Evolutionary conservation across 768 basidiomycete species (phyloP), one percentile per base, ranked within the genome.

Genomic region (Calocera cornea): DNA sequence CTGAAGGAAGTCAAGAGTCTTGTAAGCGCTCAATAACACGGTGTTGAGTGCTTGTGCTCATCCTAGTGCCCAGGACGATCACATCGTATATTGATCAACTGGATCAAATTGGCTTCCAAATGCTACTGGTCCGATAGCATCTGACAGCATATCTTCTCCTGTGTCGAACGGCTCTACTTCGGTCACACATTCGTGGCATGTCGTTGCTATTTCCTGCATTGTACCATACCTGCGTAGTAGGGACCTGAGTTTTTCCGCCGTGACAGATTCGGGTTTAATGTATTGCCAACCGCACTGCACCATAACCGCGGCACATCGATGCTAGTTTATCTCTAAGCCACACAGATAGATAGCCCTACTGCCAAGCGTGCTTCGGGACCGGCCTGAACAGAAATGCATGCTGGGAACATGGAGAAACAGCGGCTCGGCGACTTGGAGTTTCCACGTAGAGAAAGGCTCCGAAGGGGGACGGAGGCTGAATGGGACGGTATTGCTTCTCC

Each of bases 1-100:
- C 85, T 82, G 73, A 81, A 83, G 74, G 95, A 97, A 79, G 90
- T 97, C 65, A 85, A 86, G 77, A 87, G 86, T 75, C 78, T 95
- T 70, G 75, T 76, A 27, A 66, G 74, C 22, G 7, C 41, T 41
- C 14, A 5, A 17, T 24, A 17, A 17, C 36, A 16, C 14, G 14
- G 5, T 12, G 8, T 40, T 40, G 11, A 38, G 8, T 19, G 8
- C 24, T 16, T 5, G 2, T 22, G 27, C 40, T 2, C 34, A 14
- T n/a, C 11, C 34, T 63, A 27, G 64, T 38, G 27, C 10, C 27
- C 19, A 60, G 54, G 54, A 60, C 31, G 54, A 60, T 2, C 54
- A 60, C 54, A 60, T 60, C 54, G 54, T 60, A 2, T 60, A 60
- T 33, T 60, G 54, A 60, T 47, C 36, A 14, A 14, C n/a, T n/a